Evolutionary conservation across 441 rosid genomes (phyloP), one percentile per base, ranked within the genome.

Genomic region (Adansonia grandidieri): DNA sequence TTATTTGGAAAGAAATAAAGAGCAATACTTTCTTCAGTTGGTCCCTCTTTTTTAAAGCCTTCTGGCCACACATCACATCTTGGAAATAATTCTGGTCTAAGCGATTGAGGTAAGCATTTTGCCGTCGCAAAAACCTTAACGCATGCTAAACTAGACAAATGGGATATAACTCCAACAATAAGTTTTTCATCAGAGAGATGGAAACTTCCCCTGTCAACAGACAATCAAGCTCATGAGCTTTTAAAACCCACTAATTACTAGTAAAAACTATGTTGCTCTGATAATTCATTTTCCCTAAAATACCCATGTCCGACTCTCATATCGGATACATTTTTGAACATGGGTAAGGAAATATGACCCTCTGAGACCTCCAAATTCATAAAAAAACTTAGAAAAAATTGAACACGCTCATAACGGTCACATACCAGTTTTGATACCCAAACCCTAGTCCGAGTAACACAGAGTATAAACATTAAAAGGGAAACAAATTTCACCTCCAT

Each of bases 81-180:
- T 0, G 90, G 90, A 80, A 81, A 81, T 79, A 94, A 78, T 66
- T 92, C 91, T 20, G 86, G 75, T 75, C 75, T 78, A 65, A 94
- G 91, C 61, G 56, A 60, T 22, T 40, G 10, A 4, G 87, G 87
- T 42, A 92, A 83, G 45, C 82, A 81, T n/a, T 77, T 83, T 61
- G 93, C 92, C 68, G 79, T 87, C 48, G 83, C 88, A 44, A 73
- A 62, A 44, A 82, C 98, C 81, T 40, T 82, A 64, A 65, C n/a
- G 83, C 95, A 88, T n/a, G 98, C 96, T 61, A 89, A 76, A 74
- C 64, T 78, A 53, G 98, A 94, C 75, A 91, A 22, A 83, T 94
- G 96, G 60, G 92, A 95, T 74, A 82, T 81, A n/a, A 90, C 82
- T 61, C 86, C 85, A 63, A 77, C 74, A 65, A 81, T 48, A 73